These are phyloP conservation scores for Rutstroemia sp. DNA, from an alignment of 2,329 filamentous ascomycete species.

Conservation along the genomic window DNA sequence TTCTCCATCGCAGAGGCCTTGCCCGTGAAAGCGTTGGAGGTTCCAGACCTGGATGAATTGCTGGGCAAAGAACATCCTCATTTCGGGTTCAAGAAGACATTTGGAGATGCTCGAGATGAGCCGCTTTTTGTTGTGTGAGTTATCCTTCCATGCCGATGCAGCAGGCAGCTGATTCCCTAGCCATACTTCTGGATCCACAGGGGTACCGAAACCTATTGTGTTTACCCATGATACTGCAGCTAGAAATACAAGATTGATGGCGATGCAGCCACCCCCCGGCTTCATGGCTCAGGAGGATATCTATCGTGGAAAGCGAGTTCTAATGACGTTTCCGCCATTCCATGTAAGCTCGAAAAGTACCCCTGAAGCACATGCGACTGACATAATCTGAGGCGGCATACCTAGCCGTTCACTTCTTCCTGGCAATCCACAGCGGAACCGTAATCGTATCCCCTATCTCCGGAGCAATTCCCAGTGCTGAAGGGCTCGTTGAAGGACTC, in stretches of 20 bases:
- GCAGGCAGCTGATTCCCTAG: not conserved
- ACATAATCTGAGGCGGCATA: not conserved
- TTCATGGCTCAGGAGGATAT: not conserved
- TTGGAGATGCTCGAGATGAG: not conserved
- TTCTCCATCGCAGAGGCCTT: not conserved
- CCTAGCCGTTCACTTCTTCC: not conserved
- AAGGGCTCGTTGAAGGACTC: not conserved
- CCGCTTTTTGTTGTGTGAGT: not conserved
- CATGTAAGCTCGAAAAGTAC: not conserved
- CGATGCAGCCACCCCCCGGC: not conserved
- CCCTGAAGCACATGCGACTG: not conserved
- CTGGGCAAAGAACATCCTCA: not conserved
- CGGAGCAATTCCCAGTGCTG: not conserved
- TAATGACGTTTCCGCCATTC: not conserved
- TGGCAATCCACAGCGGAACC: not conserved
- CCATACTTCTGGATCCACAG: not conserved
- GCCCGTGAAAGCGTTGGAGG: not conserved
- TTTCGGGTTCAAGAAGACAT: not conserved
- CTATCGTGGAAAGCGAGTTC: not conserved
- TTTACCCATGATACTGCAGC: not conserved
- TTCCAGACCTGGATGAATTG: not conserved
- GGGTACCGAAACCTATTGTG: not conserved
- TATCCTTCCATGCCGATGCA: not conserved
- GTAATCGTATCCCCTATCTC: not conserved
- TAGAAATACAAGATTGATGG: not conserved